Evolutionary conservation across 169 alveolate genomes (phyloP).

Genomic region (Plasmodium ovale): DNA sequence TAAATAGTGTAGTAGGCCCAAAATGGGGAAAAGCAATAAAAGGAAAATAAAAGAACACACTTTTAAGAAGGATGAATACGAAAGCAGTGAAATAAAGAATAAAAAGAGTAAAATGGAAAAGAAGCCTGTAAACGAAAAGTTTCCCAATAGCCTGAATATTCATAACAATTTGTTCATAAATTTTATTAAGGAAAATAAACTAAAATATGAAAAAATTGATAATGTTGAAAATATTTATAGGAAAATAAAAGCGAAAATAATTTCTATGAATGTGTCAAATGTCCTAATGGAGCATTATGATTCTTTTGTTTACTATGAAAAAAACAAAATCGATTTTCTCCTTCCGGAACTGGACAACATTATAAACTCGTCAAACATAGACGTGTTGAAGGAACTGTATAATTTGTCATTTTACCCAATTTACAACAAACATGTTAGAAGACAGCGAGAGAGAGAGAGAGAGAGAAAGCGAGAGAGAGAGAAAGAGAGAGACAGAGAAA

Average conservation of each 20-base stretch:
- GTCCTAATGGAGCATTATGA: conserved; percentile 58
- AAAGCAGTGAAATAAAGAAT: conserved; percentile 26
- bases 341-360: conserved; percentile 62
- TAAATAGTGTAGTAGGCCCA: background rate
- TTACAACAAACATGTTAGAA: conserved; percentile 60
- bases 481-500: too few species aligned
- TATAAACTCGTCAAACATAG: conserved; percentile 55
- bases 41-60: conserved; percentile 31
- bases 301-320: conserved; percentile 68
- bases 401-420: conserved; percentile 59
- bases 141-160: conserved; percentile 18
- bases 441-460: conserved; percentile 9
- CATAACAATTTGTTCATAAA: conserved; percentile 54
- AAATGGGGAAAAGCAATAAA: conserved; percentile 40
- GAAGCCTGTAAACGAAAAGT: conserved; percentile 23
- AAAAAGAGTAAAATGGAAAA: conserved; percentile 48
- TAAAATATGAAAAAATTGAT: conserved; percentile 31
- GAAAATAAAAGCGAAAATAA: conserved; percentile 36
- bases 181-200: conserved; percentile 42
- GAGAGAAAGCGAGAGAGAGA: too few species aligned
- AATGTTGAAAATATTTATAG: conserved; percentile 49
- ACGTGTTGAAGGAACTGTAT: conserved; percentile 34
- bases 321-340: conserved; percentile 67
- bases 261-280: conserved; percentile 62
- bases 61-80: conserved; percentile 20